These are phyloP conservation scores for Solanum virginianum DNA, from an alignment of 257 asterid genomes.

Conservation along the genomic window DNA sequence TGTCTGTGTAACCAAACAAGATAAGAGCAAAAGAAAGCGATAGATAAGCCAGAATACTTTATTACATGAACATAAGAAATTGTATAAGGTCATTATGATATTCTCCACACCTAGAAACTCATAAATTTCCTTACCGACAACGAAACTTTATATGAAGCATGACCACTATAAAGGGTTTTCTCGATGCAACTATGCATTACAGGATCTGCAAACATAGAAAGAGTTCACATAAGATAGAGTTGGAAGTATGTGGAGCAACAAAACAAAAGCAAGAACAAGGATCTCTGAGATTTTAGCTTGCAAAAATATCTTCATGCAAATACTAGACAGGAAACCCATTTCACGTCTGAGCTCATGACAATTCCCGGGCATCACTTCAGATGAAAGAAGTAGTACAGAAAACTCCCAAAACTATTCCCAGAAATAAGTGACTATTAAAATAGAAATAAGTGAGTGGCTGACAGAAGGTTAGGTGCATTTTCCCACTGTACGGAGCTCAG, in stretches of 20 bases:
- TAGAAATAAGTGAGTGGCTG: neutral
- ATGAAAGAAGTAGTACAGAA: neutral
- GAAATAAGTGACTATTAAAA: neutral
- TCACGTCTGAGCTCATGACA: neutral
- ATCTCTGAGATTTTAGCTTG: neutral
- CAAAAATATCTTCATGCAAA: neutral
- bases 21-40: neutral
- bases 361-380: neutral
- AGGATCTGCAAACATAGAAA: conserved; percentile 42
- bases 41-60: conserved; percentile 1
- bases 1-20: conserved; percentile 33
- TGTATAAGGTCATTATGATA: neutral
- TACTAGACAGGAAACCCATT: neutral
- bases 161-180: conserved; percentile 63
- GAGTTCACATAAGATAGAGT: neutral
- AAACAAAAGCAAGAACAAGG: neutral
- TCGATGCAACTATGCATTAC: conserved; percentile 64
- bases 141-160: conserved; percentile 69
- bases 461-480: neutral
- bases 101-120: neutral
- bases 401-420: neutral
- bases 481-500: neutral
- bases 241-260: neutral
- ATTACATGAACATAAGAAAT: neutral
- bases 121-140: conserved; percentile 44